Conservation (phyloP, 345 rosid genomes). For the Dipteronia dyeriana region DNA sequence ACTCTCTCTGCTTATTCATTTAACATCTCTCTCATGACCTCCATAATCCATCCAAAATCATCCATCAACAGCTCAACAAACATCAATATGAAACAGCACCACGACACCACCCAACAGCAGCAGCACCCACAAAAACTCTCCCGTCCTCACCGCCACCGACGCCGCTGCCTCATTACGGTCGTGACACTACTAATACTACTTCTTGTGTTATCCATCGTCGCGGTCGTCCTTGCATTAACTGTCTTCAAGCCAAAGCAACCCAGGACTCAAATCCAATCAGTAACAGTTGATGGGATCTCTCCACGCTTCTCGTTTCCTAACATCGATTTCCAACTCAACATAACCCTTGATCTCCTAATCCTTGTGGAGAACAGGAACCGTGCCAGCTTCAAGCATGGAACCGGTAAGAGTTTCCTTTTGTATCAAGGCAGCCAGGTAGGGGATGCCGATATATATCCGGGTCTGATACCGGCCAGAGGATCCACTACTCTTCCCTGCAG, state of each 20-base stretch:
- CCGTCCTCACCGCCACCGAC: slow-evolving; percentile 5
- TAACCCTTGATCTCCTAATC: slow-evolving; percentile 47
- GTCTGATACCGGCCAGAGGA: slow-evolving; percentile 44
- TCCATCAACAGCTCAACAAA: too few relatives aligned
- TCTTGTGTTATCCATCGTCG: slow-evolving; percentile 29
- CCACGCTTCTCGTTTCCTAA: slow-evolving; percentile 38
- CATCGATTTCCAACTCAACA: slow-evolving; percentile 38
- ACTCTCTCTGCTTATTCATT: background rate
- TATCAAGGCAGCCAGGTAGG: slow-evolving; percentile 42
- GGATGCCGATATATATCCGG: slow-evolving; percentile 42
- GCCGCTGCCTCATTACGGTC: slow-evolving; percentile 23
- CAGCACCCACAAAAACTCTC: too few relatives aligned
- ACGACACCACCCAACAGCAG: background rate
- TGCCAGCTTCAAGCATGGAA: slow-evolving; percentile 48
- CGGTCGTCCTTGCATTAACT: slow-evolving; percentile 43
- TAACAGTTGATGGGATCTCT: slow-evolving; percentile 45
- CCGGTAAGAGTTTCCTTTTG: slow-evolving; percentile 37
- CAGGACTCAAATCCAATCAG: slow-evolving; percentile 32
- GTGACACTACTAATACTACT: slow-evolving; percentile 25
- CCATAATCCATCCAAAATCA: background rate
- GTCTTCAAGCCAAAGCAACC: slow-evolving; percentile 47
- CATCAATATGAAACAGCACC: background rate
- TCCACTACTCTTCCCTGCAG: slow-evolving; percentile 27
- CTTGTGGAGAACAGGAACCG: slow-evolving; percentile 40
- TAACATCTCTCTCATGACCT: background rate